Evolutionary conservation across 192 early-diverging fungal genomes (phyloP).

Genomic region (Umbelopsis ramanniana): DNA sequence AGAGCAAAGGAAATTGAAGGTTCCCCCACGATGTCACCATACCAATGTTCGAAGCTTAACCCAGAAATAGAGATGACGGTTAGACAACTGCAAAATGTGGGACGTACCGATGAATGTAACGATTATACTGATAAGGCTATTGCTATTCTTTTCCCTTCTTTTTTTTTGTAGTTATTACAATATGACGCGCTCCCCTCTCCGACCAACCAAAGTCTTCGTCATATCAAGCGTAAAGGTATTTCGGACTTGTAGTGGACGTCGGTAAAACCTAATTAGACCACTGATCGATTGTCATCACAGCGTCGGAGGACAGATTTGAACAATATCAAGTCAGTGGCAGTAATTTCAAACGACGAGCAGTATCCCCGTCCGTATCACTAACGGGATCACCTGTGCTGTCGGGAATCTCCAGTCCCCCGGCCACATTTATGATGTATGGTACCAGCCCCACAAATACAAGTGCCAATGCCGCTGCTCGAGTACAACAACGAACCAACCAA

Average conservation of each 20-base stretch:
- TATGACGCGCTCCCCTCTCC: constrained; percentile 35
- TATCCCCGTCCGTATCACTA: constrained; percentile 36
- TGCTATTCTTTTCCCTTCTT: background rate
- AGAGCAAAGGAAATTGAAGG: constrained; percentile 21
- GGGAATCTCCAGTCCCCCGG: constrained; percentile 30
- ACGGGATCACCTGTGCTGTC: constrained; percentile 34
- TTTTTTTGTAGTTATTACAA: constrained; percentile 28
- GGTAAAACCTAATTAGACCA: background rate
- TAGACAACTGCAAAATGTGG: background rate
- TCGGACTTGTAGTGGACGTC: background rate
- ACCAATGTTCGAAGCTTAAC: constrained; percentile 40
- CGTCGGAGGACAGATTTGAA: constrained; percentile 32
- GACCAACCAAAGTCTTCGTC: constrained; percentile 20
- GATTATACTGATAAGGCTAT: background rate
- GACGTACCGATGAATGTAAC: background rate
- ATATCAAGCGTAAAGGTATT: constrained; percentile 37
- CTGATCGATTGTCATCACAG: constrained; percentile 2
- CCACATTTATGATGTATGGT: constrained; percentile 13
- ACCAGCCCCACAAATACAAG: constrained; percentile 23
- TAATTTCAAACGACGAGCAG: constrained; percentile 35
- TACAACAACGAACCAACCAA: constrained; percentile 26
- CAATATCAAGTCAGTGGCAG: constrained; percentile 20
- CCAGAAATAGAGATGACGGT: constrained; percentile 43
- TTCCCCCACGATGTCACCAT: constrained; percentile 17
- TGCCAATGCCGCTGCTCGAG: constrained; percentile 35